phyloP scores from a whole-genome alignment of 306 rosid species.

The Trichosanthes truncata region DNA sequence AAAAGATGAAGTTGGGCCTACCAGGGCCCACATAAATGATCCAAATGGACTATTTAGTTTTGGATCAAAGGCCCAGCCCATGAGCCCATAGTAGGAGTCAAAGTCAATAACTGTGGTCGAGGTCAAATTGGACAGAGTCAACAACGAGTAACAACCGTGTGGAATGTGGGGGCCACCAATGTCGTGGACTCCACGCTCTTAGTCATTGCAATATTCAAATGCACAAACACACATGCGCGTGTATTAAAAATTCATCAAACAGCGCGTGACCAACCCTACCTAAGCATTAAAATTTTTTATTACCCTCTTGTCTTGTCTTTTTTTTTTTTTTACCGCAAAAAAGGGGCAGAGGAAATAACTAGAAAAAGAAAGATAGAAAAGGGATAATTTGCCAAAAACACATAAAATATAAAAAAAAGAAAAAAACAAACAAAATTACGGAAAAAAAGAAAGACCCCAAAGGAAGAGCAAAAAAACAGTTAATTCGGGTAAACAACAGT shows the following conservation, averaged over 20 bases:
- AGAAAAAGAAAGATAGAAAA: background rate
- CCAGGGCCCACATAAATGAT: too few species aligned
- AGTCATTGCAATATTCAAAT: background rate
- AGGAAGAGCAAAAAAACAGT: background rate
- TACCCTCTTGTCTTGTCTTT: background rate
- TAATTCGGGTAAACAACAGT: background rate
- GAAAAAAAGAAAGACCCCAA: background rate
- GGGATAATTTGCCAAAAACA: slow-evolving; percentile 1
- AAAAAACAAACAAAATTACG: background rate
- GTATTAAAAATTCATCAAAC: background rate
- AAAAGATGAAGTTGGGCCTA: too few species aligned
- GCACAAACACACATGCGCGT: background rate
- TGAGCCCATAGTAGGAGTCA: background rate
- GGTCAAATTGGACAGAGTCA: background rate
- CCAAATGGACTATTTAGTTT: too few species aligned
- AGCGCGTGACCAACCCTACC: background rate
- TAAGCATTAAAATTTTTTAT: background rate
- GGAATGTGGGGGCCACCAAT: background rate
- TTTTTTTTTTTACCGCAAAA: background rate
- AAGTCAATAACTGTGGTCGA: background rate
- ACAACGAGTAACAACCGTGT: background rate
- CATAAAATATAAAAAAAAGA: background rate
- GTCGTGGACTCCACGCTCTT: background rate
- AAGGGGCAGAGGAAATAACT: background rate
- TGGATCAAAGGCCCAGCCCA: background rate